These are phyloP conservation scores for Pythium apleroticum DNA, from an alignment of 352 stramenopile species.

Conservation along the genomic window DNA sequence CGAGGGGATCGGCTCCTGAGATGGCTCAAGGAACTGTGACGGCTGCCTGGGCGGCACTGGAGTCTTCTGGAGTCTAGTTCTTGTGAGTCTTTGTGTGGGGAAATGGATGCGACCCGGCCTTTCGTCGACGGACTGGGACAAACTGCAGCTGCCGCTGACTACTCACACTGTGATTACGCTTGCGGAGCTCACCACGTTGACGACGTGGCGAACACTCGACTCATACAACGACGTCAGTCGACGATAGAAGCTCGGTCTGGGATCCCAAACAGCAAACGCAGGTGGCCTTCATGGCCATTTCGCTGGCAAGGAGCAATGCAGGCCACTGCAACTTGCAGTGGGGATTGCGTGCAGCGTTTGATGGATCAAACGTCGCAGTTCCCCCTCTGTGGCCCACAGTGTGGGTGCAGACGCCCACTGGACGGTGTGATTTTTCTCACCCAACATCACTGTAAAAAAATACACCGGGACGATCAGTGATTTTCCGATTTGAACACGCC, in stretches of 20 bases:
- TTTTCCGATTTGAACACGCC: conserved; percentile 9
- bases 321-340: background rate
- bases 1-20: background rate
- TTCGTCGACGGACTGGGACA: background rate
- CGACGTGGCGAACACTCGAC: background rate
- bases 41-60: too few species aligned
- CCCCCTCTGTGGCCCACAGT: too few species aligned
- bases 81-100: background rate
- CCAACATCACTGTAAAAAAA: background rate
- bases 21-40: background rate
- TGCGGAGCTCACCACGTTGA: background rate
- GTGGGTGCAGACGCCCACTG: too few species aligned
- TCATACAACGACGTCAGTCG: too few species aligned
- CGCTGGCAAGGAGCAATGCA: too few species aligned
- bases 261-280: too few species aligned
- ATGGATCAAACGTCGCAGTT: too few species aligned
- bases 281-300: too few species aligned
- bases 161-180: background rate
- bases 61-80: background rate
- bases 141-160: background rate
- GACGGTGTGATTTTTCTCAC: background rate
- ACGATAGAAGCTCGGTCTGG: too few species aligned
- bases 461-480: background rate
- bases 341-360: background rate
- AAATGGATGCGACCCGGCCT: background rate